phyloP scores from a whole-genome alignment of 805 yeast genomes.

The Yarrowia deformans region DNA sequence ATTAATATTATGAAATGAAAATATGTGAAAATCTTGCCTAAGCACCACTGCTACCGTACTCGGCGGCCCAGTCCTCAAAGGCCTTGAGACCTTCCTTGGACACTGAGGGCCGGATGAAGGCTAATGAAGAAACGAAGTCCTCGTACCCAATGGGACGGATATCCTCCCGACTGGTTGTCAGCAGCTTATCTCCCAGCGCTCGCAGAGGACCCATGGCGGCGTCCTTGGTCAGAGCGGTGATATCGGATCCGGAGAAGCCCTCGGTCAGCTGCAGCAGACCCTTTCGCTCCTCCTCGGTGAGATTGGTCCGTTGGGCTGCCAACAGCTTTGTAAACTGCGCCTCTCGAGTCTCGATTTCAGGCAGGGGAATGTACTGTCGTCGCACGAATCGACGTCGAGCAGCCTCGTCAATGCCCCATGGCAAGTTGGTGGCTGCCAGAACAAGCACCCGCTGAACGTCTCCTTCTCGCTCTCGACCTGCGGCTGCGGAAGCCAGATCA shows the following conservation, averaged over 20 bases:
- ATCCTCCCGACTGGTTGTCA: slow-evolving; percentile 70
- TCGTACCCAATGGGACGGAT: slow-evolving; percentile 75
- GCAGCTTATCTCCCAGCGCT: slow-evolving; percentile 82
- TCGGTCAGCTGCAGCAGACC: slow-evolving; percentile 70
- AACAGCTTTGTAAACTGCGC: slow-evolving; percentile 74
- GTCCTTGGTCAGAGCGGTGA: slow-evolving; percentile 92
- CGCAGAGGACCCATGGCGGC: slow-evolving; percentile 98
- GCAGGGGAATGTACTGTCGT: slow-evolving; percentile 91
- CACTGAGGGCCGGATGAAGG: slow-evolving; percentile 86
- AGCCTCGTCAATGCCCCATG: slow-evolving; percentile 98
- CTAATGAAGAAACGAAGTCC: slow-evolving; percentile 80
- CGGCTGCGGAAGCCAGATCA: slow-evolving; percentile 84
- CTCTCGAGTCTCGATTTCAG: slow-evolving; percentile 81
- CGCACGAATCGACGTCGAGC: slow-evolving; percentile 92
- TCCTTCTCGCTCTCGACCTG: slow-evolving; percentile 65
- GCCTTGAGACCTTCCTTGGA: slow-evolving; percentile 76
- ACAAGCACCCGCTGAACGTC: slow-evolving; percentile 76
- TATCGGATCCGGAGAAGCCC: slow-evolving; percentile 91
- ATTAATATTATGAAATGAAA: slow-evolving; percentile 37
- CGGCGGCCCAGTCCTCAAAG: slow-evolving; percentile 88
- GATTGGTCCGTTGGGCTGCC: slow-evolving; percentile 72
- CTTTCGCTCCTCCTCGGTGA: slow-evolving; percentile 68
- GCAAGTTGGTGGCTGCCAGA: slow-evolving; percentile 92
- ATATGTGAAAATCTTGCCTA: slow-evolving; percentile 46
- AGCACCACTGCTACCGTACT: slow-evolving; percentile 89